These are phyloP conservation scores for Nidula niveotomentosa DNA, from an alignment of 1,284 basidiomycete genomes.

Conservation along the genomic window DNA sequence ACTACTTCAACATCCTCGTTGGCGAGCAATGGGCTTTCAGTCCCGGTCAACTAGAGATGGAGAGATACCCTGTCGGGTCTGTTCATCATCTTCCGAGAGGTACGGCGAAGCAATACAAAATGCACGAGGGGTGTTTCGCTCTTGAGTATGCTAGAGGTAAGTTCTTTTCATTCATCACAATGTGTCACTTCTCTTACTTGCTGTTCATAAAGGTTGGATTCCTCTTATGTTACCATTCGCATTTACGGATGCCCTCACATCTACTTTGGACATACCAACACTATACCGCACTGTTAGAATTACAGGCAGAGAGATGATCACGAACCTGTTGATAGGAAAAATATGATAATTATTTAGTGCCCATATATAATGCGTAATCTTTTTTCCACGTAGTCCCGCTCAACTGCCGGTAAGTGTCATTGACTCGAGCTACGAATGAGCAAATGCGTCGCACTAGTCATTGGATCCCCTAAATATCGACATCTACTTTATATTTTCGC, in stretches of 20 bases:
- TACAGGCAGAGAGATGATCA: slow-evolving; percentile 81
- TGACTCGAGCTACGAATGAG: too few relatives aligned
- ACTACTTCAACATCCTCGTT: slow-evolving; percentile 95
- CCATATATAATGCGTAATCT: too few relatives aligned
- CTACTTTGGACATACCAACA: slow-evolving; percentile 87
- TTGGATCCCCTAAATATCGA: too few relatives aligned
- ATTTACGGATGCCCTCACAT: slow-evolving; percentile 82
- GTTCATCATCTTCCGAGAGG: slow-evolving; percentile 87
- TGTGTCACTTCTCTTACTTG: neutral
- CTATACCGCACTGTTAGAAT: slow-evolving; percentile 80
- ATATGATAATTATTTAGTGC: too few relatives aligned
- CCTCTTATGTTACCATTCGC: slow-evolving; percentile 94
- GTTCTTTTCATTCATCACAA: slow-evolving; percentile 13
- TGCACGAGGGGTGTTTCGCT: slow-evolving; percentile 95
- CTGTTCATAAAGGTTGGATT: slow-evolving; percentile 77
- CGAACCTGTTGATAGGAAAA: slow-evolving; percentile 85
- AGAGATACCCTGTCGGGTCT: slow-evolving; percentile 82
- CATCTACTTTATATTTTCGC: too few relatives aligned
- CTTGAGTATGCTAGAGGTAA: slow-evolving; percentile 92
- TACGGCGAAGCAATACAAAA: slow-evolving; percentile 94
- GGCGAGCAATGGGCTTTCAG: slow-evolving; percentile 93
- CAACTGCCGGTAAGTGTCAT: too few relatives aligned
- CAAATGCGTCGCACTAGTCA: too few relatives aligned
- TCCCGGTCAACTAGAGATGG: slow-evolving; percentile 81
- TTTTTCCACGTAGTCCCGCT: too few relatives aligned